phyloP scores from a whole-genome alignment of 2,329 filamentous ascomycete genomes.

The Colletotrichum theobromicola region DNA sequence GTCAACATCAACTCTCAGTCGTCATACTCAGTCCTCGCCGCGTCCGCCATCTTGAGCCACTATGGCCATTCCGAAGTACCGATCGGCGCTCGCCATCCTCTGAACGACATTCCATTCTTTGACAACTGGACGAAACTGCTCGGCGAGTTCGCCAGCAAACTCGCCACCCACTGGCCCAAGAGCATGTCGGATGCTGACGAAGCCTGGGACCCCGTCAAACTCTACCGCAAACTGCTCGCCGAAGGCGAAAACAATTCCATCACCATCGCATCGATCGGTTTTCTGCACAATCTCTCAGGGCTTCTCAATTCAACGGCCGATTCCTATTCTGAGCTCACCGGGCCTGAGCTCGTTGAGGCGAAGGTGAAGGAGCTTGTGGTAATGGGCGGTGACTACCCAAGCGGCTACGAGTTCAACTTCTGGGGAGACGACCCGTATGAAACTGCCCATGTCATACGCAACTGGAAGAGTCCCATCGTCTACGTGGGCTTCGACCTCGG shows the following conservation, averaged over 20 bases:
- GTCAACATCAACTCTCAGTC: conserved; percentile 47
- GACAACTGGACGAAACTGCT: conserved; percentile 41
- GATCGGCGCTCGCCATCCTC: conserved; percentile 42
- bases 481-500: conserved; percentile 51
- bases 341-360: conserved; percentile 41
- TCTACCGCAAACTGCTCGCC: conserved; percentile 50
- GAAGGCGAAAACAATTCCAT: conserved; percentile 44
- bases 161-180: conserved; percentile 47
- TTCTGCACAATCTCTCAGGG: conserved; percentile 51
- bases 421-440: conserved; percentile 39
- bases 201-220: conserved; percentile 44
- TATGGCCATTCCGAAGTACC: conserved; percentile 40
- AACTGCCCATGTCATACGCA: conserved; percentile 49
- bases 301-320: conserved; percentile 51
- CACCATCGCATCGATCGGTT: conserved; percentile 50
- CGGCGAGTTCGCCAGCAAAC: conserved; percentile 51
- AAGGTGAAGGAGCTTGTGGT: conserved; percentile 42
- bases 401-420: conserved; percentile 55
- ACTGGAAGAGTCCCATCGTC: conserved; percentile 44
- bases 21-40: conserved; percentile 44
- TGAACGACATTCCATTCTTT: conserved; percentile 48
- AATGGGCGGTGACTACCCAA: conserved; percentile 39
- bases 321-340: conserved; percentile 38
- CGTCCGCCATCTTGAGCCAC: conserved; percentile 43
- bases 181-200: conserved; percentile 38